These are phyloP conservation scores for Fusarium continuum DNA, from an alignment of 2,329 filamentous ascomycete genomes.

Conservation along the genomic window DNA sequence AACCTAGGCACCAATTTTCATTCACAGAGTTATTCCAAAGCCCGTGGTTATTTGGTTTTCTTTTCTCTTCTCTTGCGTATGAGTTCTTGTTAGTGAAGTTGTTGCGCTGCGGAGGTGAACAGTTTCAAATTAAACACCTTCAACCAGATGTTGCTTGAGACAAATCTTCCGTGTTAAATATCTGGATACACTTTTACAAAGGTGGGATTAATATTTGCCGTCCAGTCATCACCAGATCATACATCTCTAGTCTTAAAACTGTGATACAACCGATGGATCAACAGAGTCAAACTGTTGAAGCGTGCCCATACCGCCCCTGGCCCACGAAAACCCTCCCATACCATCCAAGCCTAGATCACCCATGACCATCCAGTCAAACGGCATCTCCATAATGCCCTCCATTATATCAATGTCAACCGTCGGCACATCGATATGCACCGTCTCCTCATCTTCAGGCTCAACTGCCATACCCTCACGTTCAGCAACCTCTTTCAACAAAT, in stretches of 20 bases:
- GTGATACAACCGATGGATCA: slow-evolving; percentile 29
- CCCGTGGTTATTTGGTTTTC: too few relatives aligned
- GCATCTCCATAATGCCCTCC: slow-evolving; percentile 40
- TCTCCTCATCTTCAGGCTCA: slow-evolving; percentile 16
- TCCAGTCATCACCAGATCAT: neutral
- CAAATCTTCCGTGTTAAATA: neutral
- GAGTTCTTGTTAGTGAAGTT: neutral
- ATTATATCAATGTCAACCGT: slow-evolving; percentile 21
- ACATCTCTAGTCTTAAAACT: slow-evolving; percentile 4
- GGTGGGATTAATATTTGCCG: slow-evolving; percentile 4
- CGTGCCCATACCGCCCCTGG: slow-evolving; percentile 2
- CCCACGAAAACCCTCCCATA: slow-evolving; percentile 34
- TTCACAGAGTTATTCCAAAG: too few relatives aligned
- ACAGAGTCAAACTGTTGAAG: slow-evolving; percentile 28
- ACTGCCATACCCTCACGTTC: slow-evolving; percentile 34
- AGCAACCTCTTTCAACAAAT: slow-evolving; percentile 49
- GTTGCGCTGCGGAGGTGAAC: too few relatives aligned
- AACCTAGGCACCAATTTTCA: too few relatives aligned
- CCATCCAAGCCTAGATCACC: slow-evolving; percentile 37
- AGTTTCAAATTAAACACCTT: too few relatives aligned
- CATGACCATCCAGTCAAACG: slow-evolving; percentile 40
- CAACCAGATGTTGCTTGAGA: too few relatives aligned
- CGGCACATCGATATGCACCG: neutral
- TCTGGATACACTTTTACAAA: neutral
- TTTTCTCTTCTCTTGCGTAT: neutral